These are phyloP conservation scores for Cadophora luteo-olivacea DNA, from an alignment of 2,329 filamentous ascomycete genomes.

Conservation along the genomic window DNA sequence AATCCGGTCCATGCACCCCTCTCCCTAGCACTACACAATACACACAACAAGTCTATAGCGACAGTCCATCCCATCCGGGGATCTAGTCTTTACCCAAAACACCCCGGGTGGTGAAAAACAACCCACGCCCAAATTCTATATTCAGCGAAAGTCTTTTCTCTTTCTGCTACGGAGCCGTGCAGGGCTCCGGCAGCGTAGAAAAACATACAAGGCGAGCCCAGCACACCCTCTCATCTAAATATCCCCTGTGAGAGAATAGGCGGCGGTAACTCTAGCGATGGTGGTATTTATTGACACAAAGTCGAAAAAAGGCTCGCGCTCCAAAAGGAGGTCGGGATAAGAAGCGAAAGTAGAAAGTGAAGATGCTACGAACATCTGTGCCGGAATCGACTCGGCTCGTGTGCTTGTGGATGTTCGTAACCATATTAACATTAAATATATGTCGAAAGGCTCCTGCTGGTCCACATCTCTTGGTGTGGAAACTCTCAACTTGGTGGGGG, in stretches of 20 bases:
- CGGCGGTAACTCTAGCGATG: slow-evolving; percentile 45
- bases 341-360: slow-evolving; percentile 30
- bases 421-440: slow-evolving; percentile 41
- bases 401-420: slow-evolving; percentile 16
- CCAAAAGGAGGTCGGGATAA: slow-evolving; percentile 1
- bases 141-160: slow-evolving; percentile 30
- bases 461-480: slow-evolving; percentile 22
- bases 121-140: slow-evolving; percentile 33
- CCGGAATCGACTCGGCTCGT: slow-evolving; percentile 20
- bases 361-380: slow-evolving; percentile 21
- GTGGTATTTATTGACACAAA: slow-evolving; percentile 39
- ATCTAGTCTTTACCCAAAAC: slow-evolving; percentile 25
- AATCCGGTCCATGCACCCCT: slow-evolving; percentile 12
- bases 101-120: slow-evolving; percentile 8
- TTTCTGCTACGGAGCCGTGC: slow-evolving; percentile 8
- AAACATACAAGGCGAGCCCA: slow-evolving; percentile 40
- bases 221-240: slow-evolving; percentile 35
- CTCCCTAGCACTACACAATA: slow-evolving; percentile 20
- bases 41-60: slow-evolving; percentile 37
- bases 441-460: slow-evolving; percentile 27
- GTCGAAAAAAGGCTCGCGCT: slow-evolving; percentile 20
- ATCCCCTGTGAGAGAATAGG: slow-evolving; percentile 26
- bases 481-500: slow-evolving; percentile 31
- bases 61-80: slow-evolving; percentile 27
- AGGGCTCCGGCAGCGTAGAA: slow-evolving; percentile 19